A percentile compares a stretch with the other conserved stretches of the same genome.
Conservation (phyloP, 768 basidiomycete genomes). For the Tricholoma matsutake region DNA sequence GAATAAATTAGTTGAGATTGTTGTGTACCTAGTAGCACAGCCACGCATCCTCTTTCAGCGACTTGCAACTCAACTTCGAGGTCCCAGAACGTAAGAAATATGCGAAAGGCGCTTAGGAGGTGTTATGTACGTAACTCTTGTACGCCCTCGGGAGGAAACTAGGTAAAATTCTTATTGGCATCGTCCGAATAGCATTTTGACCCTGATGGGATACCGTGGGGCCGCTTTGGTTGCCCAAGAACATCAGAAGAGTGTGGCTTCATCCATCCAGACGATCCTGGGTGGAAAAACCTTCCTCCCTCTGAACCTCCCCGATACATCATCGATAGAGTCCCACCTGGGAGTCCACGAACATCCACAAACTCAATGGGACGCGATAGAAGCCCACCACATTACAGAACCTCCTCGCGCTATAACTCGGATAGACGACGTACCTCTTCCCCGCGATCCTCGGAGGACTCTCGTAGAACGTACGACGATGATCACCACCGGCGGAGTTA, state of each 20-base stretch:
- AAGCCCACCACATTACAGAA: not conserved
- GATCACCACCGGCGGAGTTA: not conserved
- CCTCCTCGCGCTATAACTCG: not conserved
- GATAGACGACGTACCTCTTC: not conserved
- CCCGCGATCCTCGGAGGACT: not conserved
- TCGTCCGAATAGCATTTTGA: conserved; percentile 14
- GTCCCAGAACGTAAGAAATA: not conserved
- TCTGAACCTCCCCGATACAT: not conserved
- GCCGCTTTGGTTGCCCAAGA: conserved; percentile 8
- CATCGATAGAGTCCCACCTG: not conserved
- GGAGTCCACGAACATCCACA: not conserved
- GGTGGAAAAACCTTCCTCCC: conserved; percentile 18
- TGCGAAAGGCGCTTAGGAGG: not conserved
- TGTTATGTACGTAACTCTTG: conserved; percentile 17
- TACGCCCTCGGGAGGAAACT: not conserved
- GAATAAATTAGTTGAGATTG: conserved; percentile 18
- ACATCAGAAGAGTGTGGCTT: conserved; percentile 15
- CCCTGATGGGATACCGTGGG: conserved; percentile 13
- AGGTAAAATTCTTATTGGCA: not conserved
- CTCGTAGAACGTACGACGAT: conserved; percentile 3
- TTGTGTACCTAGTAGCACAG: not conserved
- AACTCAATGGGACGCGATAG: not conserved
- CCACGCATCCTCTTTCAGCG: not conserved
- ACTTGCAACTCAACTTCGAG: not conserved
- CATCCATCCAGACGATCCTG: conserved; percentile 26